Evolutionary conservation across 352 stramenopile species (phyloP).

Genomic region (Phytopythium montanum): DNA sequence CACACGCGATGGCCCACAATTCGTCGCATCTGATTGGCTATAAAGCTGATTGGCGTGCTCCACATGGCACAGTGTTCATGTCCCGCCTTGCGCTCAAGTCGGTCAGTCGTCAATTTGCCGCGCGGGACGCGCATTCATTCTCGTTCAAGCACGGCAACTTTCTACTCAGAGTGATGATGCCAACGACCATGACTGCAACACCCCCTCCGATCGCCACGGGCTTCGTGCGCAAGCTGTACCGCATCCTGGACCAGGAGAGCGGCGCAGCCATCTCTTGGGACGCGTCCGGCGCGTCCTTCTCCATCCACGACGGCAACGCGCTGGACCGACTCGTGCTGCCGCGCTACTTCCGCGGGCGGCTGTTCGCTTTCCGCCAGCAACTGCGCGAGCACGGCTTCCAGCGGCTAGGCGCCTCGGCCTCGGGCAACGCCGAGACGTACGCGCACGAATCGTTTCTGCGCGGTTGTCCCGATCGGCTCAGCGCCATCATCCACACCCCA

Average conservation of each 20-base stretch:
- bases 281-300: conserved; percentile 43
- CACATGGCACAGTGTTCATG: too few species aligned
- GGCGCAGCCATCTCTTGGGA: conserved; percentile 57
- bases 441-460: conserved; percentile 40
- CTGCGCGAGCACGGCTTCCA: conserved; percentile 64
- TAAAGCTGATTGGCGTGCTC: too few species aligned
- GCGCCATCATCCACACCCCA: conserved; percentile 34
- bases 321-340: conserved; percentile 50
- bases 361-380: conserved; percentile 67
- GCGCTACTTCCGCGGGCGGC: conserved; percentile 61
- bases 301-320: conserved; percentile 39
- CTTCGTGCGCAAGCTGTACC: conserved; percentile 77
- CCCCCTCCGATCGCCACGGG: conserved; percentile 48
- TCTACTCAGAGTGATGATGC: not conserved
- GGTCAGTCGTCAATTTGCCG: conserved; percentile 28
- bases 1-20: not conserved
- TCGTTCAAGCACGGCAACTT: not conserved
- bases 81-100: not conserved
- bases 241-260: conserved; percentile 62
- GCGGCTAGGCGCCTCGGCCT: not conserved
- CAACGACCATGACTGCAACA: not conserved
- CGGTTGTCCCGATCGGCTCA: conserved; percentile 33
- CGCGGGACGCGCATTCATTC: conserved; percentile 3
- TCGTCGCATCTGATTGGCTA: not conserved
- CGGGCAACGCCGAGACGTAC: conserved; percentile 26